Conservation (phyloP, 75 land plant genomes). For the Pinus albicaulis region DNA sequence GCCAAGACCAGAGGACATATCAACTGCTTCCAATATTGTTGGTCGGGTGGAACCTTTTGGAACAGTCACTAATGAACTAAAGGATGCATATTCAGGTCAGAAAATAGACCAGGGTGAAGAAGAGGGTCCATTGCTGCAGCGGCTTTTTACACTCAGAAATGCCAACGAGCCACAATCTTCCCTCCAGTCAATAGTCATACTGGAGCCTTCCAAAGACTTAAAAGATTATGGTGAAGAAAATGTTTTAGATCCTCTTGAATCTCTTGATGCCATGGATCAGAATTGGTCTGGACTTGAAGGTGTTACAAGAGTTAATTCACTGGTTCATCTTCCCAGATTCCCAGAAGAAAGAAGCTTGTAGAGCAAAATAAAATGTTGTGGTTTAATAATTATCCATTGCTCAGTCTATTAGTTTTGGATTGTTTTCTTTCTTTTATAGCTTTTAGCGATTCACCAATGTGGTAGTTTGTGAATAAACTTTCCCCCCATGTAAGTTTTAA, state of each 20-base stretch:
- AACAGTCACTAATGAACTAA: background rate
- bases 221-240: constrained; percentile 2
- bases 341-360: constrained; percentile 18
- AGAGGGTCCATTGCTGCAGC: constrained; percentile 5
- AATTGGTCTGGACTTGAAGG: constrained; percentile 82
- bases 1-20: constrained; percentile 2
- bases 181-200: constrained; percentile 6
- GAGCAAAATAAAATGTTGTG: background rate
- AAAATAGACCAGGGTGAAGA: constrained; percentile 3
- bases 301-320: constrained; percentile 77
- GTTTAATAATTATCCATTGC: background rate
- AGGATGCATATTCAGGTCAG: background rate
- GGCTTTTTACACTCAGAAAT: background rate
- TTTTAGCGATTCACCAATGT: background rate
- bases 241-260: background rate
- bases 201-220: constrained; percentile 8
- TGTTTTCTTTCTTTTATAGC: background rate
- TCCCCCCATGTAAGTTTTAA: background rate
- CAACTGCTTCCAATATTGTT: background rate
- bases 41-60: constrained; percentile 1
- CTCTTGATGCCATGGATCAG: constrained; percentile 35
- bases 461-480: background rate
- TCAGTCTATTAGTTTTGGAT: background rate
- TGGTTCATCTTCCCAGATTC: constrained; percentile 49
- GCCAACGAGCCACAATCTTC: background rate